phyloP scores from a whole-genome alignment of 345 rosid genomes.

The Capsella bursapastoris region DNA sequence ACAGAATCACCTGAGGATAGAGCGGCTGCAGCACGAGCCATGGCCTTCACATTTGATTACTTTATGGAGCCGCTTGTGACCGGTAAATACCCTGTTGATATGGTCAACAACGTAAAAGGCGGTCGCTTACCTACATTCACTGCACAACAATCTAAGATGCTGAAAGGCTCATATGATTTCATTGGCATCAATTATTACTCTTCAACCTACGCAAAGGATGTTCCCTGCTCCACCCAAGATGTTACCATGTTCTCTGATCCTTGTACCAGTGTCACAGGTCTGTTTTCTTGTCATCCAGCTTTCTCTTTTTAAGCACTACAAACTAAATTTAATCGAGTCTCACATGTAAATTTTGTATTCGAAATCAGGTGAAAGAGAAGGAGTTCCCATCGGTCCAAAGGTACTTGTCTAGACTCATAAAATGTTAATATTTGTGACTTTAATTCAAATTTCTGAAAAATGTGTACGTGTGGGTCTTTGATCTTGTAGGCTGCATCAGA shows the following conservation, averaged over 20 bases:
- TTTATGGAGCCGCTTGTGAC: constrained; percentile 54
- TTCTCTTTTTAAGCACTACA: not conserved
- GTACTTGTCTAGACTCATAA: constrained; percentile 26
- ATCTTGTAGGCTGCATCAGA: constrained; percentile 50
- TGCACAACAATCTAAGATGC: constrained; percentile 52
- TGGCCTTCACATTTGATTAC: constrained; percentile 62
- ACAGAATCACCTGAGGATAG: constrained; percentile 36
- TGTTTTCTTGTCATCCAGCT: constrained; percentile 6
- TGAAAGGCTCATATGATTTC: constrained; percentile 62
- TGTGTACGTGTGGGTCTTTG: not conserved
- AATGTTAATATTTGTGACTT: not conserved
- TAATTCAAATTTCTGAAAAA: not conserved
- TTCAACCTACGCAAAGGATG: constrained; percentile 46
- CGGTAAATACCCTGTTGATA: constrained; percentile 55
- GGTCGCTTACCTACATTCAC: constrained; percentile 62
- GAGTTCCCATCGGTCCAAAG: constrained; percentile 52
- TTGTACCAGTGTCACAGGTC: constrained; percentile 47
- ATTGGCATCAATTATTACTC: constrained; percentile 66
- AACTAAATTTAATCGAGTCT: not conserved
- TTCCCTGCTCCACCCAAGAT: constrained; percentile 27
- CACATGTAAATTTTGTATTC: not conserved
- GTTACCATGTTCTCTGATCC: constrained; percentile 51
- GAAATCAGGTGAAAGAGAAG: constrained; percentile 46
- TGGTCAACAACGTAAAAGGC: constrained; percentile 49
- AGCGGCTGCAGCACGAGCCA: constrained; percentile 47